These are phyloP conservation scores for Heterobasidion parviporum DNA, from an alignment of 1,284 basidiomycete genomes.

Conservation along the genomic window DNA sequence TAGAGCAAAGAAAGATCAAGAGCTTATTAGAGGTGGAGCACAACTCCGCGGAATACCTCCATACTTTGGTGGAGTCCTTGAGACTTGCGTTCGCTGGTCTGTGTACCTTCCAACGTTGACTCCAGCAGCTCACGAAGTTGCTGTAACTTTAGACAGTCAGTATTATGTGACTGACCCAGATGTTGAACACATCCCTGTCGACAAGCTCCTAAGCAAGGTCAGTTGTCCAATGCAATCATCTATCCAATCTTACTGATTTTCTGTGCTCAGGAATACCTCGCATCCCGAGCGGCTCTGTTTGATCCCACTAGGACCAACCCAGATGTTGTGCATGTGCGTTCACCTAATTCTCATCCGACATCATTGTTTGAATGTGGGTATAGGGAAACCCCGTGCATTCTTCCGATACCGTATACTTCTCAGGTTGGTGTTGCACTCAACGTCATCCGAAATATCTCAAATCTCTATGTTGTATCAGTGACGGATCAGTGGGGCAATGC, in stretches of 20 bases:
- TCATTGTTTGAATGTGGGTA: slow-evolving; percentile 3
- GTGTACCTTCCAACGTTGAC: slow-evolving; percentile 4
- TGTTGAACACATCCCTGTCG: slow-evolving; percentile 64
- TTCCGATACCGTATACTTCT: slow-evolving; percentile 92
- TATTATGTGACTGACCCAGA: slow-evolving; percentile 89
- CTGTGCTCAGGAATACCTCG: slow-evolving; percentile 66
- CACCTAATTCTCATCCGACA: neutral
- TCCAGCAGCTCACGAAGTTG: neutral
- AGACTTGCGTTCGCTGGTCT: slow-evolving; percentile 73
- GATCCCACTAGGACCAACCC: slow-evolving; percentile 60
- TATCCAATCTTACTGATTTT: no score
- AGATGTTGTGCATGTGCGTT: slow-evolving; percentile 56
- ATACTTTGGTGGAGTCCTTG: slow-evolving; percentile 79
- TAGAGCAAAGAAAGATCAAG: slow-evolving; percentile 64
- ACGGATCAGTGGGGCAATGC: slow-evolving; percentile 89
- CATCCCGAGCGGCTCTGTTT: slow-evolving; percentile 74
- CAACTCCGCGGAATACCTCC: slow-evolving; percentile 84
- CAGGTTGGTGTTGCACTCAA: slow-evolving; percentile 36
- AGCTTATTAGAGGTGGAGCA: slow-evolving; percentile 77
- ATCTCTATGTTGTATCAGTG: slow-evolving; percentile 31
- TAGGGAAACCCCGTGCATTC: slow-evolving; percentile 75
- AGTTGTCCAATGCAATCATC: neutral
- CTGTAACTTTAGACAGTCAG: slow-evolving; percentile 53
- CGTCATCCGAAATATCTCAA: slow-evolving; percentile 1
- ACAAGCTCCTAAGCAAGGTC: slow-evolving; percentile 76